Evolutionary conservation across 495 filamentous ascomycete species (phyloP).

Genomic region (Aspergillus hancockii): DNA sequence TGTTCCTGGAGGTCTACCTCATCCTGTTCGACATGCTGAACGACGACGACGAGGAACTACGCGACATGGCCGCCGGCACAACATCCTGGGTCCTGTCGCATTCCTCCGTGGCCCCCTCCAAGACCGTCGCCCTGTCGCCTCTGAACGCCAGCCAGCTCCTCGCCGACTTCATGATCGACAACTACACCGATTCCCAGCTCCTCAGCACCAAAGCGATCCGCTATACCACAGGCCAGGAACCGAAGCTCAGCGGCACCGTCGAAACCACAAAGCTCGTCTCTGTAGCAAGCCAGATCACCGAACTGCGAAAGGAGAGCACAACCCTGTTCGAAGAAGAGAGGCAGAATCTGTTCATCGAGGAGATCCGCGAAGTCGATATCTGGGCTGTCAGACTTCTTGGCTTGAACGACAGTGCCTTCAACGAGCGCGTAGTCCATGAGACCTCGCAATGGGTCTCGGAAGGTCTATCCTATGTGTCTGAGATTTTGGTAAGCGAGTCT

Average conservation of each 20-base stretch:
- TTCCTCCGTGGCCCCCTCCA: slow-evolving; percentile 30
- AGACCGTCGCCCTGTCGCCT: slow-evolving; percentile 40
- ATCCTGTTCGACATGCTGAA: slow-evolving; percentile 65
- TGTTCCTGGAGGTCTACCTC: slow-evolving; percentile 49
- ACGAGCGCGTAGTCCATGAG: slow-evolving; percentile 24
- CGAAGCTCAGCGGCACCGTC: slow-evolving; percentile 26
- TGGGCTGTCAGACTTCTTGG: slow-evolving; percentile 58
- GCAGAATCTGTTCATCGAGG: slow-evolving; percentile 86
- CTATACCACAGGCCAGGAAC: slow-evolving; percentile 32
- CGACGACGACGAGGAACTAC: slow-evolving; percentile 90
- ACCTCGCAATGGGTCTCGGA: slow-evolving; percentile 56
- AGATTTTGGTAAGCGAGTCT: slow-evolving; percentile 24
- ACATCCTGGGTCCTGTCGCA: slow-evolving; percentile 47
- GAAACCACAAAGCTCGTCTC: slow-evolving; percentile 21
- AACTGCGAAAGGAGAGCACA: slow-evolving; percentile 61
- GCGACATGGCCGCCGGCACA: slow-evolving; percentile 60
- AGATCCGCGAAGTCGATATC: slow-evolving; percentile 63
- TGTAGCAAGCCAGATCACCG: slow-evolving; percentile 47
- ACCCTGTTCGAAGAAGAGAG: slow-evolving; percentile 85
- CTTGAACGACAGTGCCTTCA: slow-evolving; percentile 27
- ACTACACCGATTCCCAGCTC: slow-evolving; percentile 36
- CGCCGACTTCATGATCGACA: slow-evolving; percentile 39
- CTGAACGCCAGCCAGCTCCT: slow-evolving; percentile 50
- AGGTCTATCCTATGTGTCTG: slow-evolving; percentile 53
- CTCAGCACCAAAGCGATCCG: slow-evolving; percentile 32